Evolutionary conservation across 768 basidiomycete genomes (phyloP).

Genomic region (Neoboletus subvelutipes): DNA sequence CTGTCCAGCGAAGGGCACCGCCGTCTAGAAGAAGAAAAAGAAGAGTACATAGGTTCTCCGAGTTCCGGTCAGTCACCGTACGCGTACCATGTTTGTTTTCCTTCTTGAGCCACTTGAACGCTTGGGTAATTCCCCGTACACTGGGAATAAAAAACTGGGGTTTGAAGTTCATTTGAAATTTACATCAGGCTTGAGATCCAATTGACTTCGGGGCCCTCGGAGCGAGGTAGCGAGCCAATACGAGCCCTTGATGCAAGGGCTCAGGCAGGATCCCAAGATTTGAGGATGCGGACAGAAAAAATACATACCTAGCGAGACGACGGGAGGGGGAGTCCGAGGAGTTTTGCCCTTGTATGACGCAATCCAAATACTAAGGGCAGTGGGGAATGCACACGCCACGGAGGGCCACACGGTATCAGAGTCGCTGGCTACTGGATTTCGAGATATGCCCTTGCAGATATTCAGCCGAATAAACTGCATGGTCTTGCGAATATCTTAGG

Average conservation of each 20-base stretch:
- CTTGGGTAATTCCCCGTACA: background rate
- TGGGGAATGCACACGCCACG: background rate
- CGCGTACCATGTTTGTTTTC: background rate
- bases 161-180: background rate
- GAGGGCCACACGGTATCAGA: background rate
- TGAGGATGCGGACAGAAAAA: background rate
- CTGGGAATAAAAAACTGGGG: background rate
- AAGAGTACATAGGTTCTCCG: no score
- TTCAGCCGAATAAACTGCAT: background rate
- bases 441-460: background rate
- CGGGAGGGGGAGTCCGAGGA: background rate
- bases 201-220: background rate
- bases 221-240: background rate
- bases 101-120: background rate
- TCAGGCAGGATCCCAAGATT: background rate
- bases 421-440: background rate
- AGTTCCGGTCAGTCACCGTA: background rate
- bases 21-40: no score
- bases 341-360: background rate
- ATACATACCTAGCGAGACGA: background rate
- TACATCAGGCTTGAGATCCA: background rate
- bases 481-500: no score
- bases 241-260: background rate
- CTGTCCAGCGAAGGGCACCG: no score
- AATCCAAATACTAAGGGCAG: background rate